Evolutionary conservation across 192 early-diverging fungal species (phyloP), one percentile per base, ranked within the genome.

Genomic region (Backusella luteola): DNA sequence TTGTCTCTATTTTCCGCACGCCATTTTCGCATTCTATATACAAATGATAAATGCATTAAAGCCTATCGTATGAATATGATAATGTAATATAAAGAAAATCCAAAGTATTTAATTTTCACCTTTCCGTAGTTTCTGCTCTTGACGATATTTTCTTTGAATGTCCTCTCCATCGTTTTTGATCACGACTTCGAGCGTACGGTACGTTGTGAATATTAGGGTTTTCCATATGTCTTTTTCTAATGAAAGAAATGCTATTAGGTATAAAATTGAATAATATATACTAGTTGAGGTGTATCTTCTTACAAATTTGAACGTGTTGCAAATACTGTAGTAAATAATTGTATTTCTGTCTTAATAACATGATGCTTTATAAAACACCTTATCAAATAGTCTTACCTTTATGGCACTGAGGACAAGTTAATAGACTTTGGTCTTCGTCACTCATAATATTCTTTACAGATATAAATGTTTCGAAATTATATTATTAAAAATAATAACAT

Each of bases 131-230:
- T 72, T 86, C 85, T 67, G 76, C 81, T 66, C 81, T 81, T 29
- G 81, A 81, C 15, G 80, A 81, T 17, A 81, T 68, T 66, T 86
- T 86, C 71, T 86, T 86, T 52, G 84, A 81, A 70, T 86, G 85
- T 0, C 83, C 83, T 52, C 81, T 81, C 85, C 85, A 86, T 52
- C 85, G 73, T 69, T 86, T 86, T 66, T 86, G 85, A 36, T 86
- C 85, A n/a, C 85, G 77, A 53, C 81, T 76, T 41, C 85, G 83
- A 29, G 80, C 79, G 68, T 86, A 86, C 0, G 85, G 85, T 35
- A 82, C 80, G 68, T 86, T 86, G 74, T 86, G 85, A 34, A 86
- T 86, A 67, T 86, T 86, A 34, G 81, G 80, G 53, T 86, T 86
- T 76, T 86, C 85, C 68, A 84, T 70, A 75, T 86, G 85, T 29